Evolutionary conservation across 306 rosid genomes (phyloP).

Genomic region (Vigna nakashimae): DNA sequence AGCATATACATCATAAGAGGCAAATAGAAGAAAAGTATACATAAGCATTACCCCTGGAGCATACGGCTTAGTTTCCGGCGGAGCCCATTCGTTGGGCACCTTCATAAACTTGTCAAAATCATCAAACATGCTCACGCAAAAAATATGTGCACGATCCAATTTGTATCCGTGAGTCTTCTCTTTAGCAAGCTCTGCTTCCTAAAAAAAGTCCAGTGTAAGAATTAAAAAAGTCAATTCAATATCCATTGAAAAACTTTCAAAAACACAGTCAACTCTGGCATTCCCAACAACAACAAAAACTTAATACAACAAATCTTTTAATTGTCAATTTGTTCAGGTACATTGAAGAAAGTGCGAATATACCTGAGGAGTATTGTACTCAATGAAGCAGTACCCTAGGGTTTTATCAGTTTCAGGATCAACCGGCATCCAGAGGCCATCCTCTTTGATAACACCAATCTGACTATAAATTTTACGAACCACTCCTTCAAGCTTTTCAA

Average conservation of each 20-base stretch:
- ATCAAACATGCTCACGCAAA: conserved; percentile 80
- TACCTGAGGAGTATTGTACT: conserved; percentile 84
- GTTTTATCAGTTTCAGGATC: conserved; percentile 63
- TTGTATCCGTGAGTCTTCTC: conserved; percentile 92
- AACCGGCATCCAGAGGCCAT: conserved; percentile 86
- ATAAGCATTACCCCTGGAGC: conserved; percentile 68
- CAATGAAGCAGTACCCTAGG: conserved; percentile 79
- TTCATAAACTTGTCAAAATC: conserved; percentile 81
- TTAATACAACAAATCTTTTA: neutral
- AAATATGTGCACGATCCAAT: conserved; percentile 79
- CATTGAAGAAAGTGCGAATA: too few species aligned
- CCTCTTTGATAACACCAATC: conserved; percentile 74
- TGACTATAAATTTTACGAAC: conserved; percentile 76
- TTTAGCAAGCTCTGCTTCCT: conserved; percentile 96
- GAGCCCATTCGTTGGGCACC: conserved; percentile 91
- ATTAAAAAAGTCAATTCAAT: conserved; percentile 6
- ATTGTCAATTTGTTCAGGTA: neutral
- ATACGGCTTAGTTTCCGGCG: conserved; percentile 75
- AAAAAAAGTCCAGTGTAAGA: neutral
- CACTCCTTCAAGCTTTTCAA: conserved; percentile 76
- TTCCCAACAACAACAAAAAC: neutral
- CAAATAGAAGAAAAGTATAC: neutral
- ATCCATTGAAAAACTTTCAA: neutral
- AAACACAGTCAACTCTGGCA: neutral
- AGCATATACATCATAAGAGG: neutral